Evolutionary conservation across 306 rosid species (phyloP), one percentile per base, ranked within the genome.

Genomic region (Dicorynia guianensis): DNA sequence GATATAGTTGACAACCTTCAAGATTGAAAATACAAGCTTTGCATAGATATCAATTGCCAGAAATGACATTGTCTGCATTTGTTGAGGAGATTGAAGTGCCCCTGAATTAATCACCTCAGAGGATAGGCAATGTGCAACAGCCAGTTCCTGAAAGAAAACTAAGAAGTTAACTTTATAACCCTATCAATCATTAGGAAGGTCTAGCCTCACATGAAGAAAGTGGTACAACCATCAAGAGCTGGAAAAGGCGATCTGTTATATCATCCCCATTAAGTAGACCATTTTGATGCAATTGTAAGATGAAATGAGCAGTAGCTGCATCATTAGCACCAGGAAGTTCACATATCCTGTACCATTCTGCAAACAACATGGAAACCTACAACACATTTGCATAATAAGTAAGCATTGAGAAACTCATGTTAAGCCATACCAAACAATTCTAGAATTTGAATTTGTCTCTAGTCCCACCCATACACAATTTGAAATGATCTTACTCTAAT

Each of bases 241-340:
- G 88, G 84, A 96, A 96, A 85, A 96, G 90, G 19, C 90, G 96
- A 63, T 96, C 99, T 30, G 96, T 89, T 48, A 85, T 60, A 38
- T 96, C 99, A 84, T 96, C 99, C 38, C 97, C 98, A 85, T 96
- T 93, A 62, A 96, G 84, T 38, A 92, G 72, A 56, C 98, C 99
- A 71, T 76, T 86, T 75, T 93, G 93, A 76, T 90, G 91, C 72
- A 96, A 80, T 69, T 96, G 96, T 58, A 85, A 34, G 72, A 90
- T 81, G 79, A 85, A 93, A 82, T 87, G 92, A 62, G 90, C 7
- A 78, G 81, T 78, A 42, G 90, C 84, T 25, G 85, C 77, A 74
- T 92, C 99, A 35, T 85, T 90, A 68, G 88, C 83, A 81, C 93
- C 91, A 38, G 98, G 94, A 46, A 85, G 90, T 69, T 96, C 99